Conservation (phyloP, 768 basidiomycete genomes). For the Leucosporidium yakuticum region DNA sequence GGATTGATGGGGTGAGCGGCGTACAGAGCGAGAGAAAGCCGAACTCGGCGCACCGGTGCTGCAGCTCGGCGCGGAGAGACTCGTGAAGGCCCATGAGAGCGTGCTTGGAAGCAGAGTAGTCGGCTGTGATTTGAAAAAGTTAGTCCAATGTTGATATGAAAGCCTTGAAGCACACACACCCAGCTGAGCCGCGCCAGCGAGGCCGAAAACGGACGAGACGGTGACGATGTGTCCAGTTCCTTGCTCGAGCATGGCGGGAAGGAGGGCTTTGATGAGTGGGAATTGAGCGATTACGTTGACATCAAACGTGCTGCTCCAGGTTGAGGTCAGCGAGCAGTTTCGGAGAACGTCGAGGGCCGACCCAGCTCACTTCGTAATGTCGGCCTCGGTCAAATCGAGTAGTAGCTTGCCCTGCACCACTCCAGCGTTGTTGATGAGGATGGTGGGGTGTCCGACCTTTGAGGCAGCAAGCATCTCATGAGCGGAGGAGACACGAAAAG, state of each 20-base stretch:
- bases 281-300: conserved; percentile 84
- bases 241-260: conserved; percentile 71
- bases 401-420: conserved; percentile 83
- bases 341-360: background rate
- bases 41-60: conserved; percentile 46
- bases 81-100: conserved; percentile 72
- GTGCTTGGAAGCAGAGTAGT: conserved; percentile 87
- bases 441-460: conserved; percentile 49
- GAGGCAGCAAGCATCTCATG: background rate
- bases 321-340: background rate
- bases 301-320: conserved; percentile 69
- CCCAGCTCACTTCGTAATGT: conserved; percentile 63
- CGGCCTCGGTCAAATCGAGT: conserved; percentile 67
- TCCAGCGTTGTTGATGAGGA: conserved; percentile 90
- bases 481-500: background rate
- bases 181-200: conserved; percentile 37
- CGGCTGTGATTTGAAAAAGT: conserved; percentile 52
- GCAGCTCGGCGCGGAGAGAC: conserved; percentile 77
- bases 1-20: background rate
- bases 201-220: conserved; percentile 68
- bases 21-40: background rate
- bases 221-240: conserved; percentile 82
- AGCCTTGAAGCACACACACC: conserved; percentile 1
- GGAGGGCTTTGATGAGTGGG: conserved; percentile 84
- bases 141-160: too few species aligned